Base-by-base conservation (phyloP, 805 yeast genomes). In the Candida krabiensis region DNA sequence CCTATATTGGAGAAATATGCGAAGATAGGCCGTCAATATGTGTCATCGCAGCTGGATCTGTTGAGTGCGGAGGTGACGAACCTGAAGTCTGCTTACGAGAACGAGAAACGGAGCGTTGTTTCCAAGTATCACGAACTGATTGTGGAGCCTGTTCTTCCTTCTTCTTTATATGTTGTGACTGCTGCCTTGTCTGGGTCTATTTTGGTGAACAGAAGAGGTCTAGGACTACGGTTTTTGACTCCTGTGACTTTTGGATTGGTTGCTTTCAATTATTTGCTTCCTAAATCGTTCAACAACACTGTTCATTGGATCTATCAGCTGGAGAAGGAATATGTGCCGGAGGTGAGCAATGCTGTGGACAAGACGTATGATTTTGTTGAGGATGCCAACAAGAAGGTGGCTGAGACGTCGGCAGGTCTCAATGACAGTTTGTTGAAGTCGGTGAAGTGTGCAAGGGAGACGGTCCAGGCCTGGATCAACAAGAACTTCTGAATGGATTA, bases 171-270 rank as follows among this genome's bases (percentile, higher is more conserved):
- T 50, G 73, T 79, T 5, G 59, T 80, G 27, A 78, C 85, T 0
- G 66, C 73, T 5, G 60, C 80, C 4, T 70, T 81, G 44, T 52
- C 77, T 2, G 83, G 84, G 9, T 77, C 84, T 2, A 73, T 81
- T 39, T 43, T 76, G 23, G 75, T 68, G 12, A 67, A 69, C 40
- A 71, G 66, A 44, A 67, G 75, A 47, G 50, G 71, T 1, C 55
- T 78, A 8, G 76, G 77, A 1, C 25, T 71, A 5, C 67, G 86
- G 46, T 74, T 78, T 44, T 23, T 71, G 4, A 60, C 77, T 4
- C 86, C 86, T 1, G 35, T 73, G 12, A 34, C 67, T 0, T 69
- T 78, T 46, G 84, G 81, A 22, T 55, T 67, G 12, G 64, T 65
- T 13, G 64, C 70, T 5, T 71, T 73, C 54, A 57, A 52, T 22